Evolutionary conservation across 352 stramenopile genomes (phyloP), one percentile per base, ranked within the genome.

Genomic region (Globisporangium viniferum): DNA sequence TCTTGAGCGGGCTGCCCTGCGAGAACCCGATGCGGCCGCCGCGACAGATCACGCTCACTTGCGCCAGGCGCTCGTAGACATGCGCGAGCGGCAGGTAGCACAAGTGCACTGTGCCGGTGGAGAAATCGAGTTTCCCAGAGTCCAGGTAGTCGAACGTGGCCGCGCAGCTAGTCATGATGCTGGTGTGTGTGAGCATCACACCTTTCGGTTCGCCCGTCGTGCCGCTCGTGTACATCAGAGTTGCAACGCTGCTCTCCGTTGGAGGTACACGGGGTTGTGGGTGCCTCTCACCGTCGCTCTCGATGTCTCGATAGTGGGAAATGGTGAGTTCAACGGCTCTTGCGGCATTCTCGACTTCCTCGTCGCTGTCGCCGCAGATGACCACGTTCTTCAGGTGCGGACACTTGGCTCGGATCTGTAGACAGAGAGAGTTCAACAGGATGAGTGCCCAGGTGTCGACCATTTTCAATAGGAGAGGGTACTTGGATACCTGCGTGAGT

Each of bases 201-300:
- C 97, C 97, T 72, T 99, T 99, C 29, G 97, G 96, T 65, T 98
- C 86, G 22, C 97, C 96, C 24, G 96, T 99, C 22, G 97, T 99
- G 41, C 97, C 97, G 51, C 82, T 98, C 5, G 96, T 99, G 82
- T 98, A 98, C 88, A 92, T 97, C 63, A 98, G 86, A 7, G 96
- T 99, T 7, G 91, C 90, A 24, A 99, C 57, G 76, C 97, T 92
- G 0, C 74, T 66, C n/a, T 60, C 71, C 14, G 41, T 58, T 3
- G 86, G 81, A 4, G 78, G 79, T 49, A 85, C 67, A 0, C 67
- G 53, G 18, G 70, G 5, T 2, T 73, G 59, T 3, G 71, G 67
- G 41, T 85, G 49, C 15, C 77, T 69, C 22, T 77, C 68, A 5
- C 81, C 82, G 15, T 79, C 71, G 5, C 64, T 63, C 51, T 89